phyloP scores from a whole-genome alignment of 78 protist species.

The Monosiga brevicollis region DNA sequence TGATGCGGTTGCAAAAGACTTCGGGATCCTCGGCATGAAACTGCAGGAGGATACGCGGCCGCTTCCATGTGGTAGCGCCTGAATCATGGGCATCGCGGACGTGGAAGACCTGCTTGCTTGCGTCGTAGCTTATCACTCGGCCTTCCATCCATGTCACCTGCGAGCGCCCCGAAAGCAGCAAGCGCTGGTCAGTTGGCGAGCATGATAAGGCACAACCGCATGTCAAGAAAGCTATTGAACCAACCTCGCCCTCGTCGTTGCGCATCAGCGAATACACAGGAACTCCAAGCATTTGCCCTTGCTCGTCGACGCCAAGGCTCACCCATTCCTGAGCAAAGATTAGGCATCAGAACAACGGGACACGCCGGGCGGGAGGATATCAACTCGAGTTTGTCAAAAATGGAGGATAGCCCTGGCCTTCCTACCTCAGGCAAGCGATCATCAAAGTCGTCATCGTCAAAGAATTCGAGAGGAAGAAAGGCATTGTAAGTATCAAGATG shows the following conservation, averaged over 20 bases:
- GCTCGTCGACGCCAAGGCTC: background rate
- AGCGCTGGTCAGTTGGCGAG: too few species aligned
- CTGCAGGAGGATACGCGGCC: background rate
- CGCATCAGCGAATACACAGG: background rate
- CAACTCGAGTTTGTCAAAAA: too few species aligned
- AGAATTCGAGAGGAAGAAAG: conserved; percentile 32
- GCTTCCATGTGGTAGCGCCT: too few species aligned
- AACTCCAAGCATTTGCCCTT: conserved; percentile 1
- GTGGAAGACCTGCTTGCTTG: background rate
- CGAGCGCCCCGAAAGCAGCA: too few species aligned
- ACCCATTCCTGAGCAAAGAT: too few species aligned
- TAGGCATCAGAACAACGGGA: too few species aligned
- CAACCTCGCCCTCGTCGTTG: background rate
- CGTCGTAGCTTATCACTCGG: background rate
- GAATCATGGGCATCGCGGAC: too few species aligned
- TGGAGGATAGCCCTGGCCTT: too few species aligned
- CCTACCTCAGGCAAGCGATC: conserved; percentile 32
- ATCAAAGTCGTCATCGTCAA: conserved; percentile 64
- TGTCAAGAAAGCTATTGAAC: too few species aligned
- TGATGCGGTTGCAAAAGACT: conserved; percentile 41
- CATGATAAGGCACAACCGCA: too few species aligned
- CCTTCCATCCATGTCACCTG: conserved; percentile 6
- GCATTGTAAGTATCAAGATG: too few species aligned
- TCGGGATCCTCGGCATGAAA: conserved; percentile 51
- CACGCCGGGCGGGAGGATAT: too few species aligned